Evolutionary conservation across 1,284 basidiomycete species (phyloP), one percentile per base, ranked within the genome.

Genomic region (Athelia sp.): DNA sequence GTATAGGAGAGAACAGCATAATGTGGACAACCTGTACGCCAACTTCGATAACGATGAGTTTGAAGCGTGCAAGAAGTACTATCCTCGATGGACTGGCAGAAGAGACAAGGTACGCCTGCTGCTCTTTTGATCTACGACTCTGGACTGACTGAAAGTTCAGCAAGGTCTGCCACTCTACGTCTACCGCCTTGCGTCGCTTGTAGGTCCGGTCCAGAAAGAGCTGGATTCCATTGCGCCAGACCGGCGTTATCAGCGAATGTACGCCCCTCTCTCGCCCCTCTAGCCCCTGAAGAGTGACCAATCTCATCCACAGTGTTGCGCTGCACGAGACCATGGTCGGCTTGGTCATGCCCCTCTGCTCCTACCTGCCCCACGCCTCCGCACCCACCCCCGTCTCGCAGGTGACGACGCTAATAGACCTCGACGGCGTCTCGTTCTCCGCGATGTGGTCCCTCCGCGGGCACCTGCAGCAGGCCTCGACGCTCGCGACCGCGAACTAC

Each of bases 1-100:
- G 15, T 21, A 34, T 11, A 40, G 36, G 36, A 67, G 87, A 52
- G 71, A 71, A 58, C 64, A 76, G 56, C 71, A 86, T 58, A 63
- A 78, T 38, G 81, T 90, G 9, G 71, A 79, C 32, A 69, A 71
- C 15, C 65, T 89, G n/a, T 90, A 79, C 63, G 71, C 73, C 15
- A 72, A 71, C 2, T 84, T 87, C 56, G 73, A 76, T 21, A 47
- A 67, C 0, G 72, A 73, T 11, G 88, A 90, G 56, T 73, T 90
- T 53, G 79, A 84, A 59, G 60, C 60, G 21, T 64, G 79, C 3
- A 78, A 78, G 60, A 70, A 73, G 47, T 87, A 82, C 53, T 90
- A 90, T 67, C 85, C 88, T 2, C 74, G 84, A 31, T 90, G 86
- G 86, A 90, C 87, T 1, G 88, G 87, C 1, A 71, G 83, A 49